Percentiles rank a stretch among this genome's conserved stretches.
These are phyloP conservation scores for Bremia lactucae DNA, from an alignment of 352 stramenopile species.

Conservation along the genomic window DNA sequence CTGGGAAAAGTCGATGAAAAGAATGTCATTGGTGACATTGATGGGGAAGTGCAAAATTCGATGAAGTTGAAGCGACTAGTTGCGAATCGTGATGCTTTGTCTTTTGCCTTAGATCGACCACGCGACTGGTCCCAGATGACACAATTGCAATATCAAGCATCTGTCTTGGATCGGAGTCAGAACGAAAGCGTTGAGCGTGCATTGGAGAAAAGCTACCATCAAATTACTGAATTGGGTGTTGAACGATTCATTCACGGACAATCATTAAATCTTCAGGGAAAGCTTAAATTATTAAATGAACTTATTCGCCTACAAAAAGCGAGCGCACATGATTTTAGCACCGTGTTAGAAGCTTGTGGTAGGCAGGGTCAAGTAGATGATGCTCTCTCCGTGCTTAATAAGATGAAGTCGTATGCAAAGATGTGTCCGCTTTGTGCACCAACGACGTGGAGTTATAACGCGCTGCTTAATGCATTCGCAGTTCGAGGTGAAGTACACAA, in stretches of 20 bases:
- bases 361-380: slow-evolving; percentile 18
- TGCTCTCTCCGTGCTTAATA: slow-evolving; percentile 24
- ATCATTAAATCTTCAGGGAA: slow-evolving; percentile 20
- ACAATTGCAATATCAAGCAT: slow-evolving; percentile 7
- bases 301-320: slow-evolving; percentile 17
- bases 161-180: slow-evolving; percentile 8
- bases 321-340: slow-evolving; percentile 24
- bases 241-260: slow-evolving; percentile 7
- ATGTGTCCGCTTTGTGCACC: slow-evolving; percentile 9
- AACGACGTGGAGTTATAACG: slow-evolving; percentile 31
- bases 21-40: background rate
- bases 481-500: slow-evolving; percentile 16
- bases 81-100: slow-evolving; percentile 9
- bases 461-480: slow-evolving; percentile 37
- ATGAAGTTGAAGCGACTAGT: slow-evolving; percentile 10
- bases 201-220: slow-evolving; percentile 6
- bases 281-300: slow-evolving; percentile 25
- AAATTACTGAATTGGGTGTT: background rate
- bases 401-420: slow-evolving; percentile 22
- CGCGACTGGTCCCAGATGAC: slow-evolving; percentile 14
- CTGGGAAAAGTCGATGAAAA: slow-evolving; percentile 1
- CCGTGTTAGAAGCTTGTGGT: slow-evolving; percentile 26
- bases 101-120: slow-evolving; percentile 14
- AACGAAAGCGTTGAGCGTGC: slow-evolving; percentile 18
- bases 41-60: slow-evolving; percentile 1